Evolutionary conservation across 2,329 filamentous ascomycete genomes (phyloP), one percentile per base, ranked within the genome.

Genomic region (Pseudogymnoascus sp.): DNA sequence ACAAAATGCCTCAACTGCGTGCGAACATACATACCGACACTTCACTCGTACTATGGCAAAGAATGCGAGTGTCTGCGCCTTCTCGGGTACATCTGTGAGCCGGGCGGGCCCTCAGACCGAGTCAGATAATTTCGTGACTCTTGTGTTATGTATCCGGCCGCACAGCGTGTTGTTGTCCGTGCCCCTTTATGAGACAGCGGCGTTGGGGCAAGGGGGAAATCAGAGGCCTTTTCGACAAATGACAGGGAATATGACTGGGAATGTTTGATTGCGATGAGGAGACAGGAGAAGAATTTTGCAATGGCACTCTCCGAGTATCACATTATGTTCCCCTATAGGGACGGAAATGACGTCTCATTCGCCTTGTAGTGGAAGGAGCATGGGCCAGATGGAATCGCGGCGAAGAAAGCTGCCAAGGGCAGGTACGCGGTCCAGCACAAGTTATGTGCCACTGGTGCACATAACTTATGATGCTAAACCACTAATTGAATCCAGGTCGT

Each of bases 141-240:
- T 34, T 56, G 16, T 56, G 28, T 34, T 56, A 56, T 56, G 50
- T 56, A 56, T 56, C 28, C 50, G n/a, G 50, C 50, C 28, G 28
- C 50, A 56, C 50, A 56, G 50, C n/a, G 50, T 18, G 50, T 56
- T 56, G 28, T 56, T 56, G 50, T 56, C 50, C 50, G 50, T 56
- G 50, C 50, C 50, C 50, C 50, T 56, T 56, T 56, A 56, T 56
- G 50, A 56, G 50, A 56, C 50, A 56, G 16, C 50, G 50, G 50
- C 50, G 50, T 18, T 18, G 25, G 25, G 50, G n/a, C 25, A 56
- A 56, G 50, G 50, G 46, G 50, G 50, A 56, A 56, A 56, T 28
- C 50, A 56, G 28, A 18, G 25, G 10, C 25, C 14, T 56, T 56
- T 56, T 56, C 25, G 16, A 56, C 28, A 56, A 56, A 4, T 56